Conservation (phyloP, 1,139 yeast genomes). For the Candida labiduridarum region DNA sequence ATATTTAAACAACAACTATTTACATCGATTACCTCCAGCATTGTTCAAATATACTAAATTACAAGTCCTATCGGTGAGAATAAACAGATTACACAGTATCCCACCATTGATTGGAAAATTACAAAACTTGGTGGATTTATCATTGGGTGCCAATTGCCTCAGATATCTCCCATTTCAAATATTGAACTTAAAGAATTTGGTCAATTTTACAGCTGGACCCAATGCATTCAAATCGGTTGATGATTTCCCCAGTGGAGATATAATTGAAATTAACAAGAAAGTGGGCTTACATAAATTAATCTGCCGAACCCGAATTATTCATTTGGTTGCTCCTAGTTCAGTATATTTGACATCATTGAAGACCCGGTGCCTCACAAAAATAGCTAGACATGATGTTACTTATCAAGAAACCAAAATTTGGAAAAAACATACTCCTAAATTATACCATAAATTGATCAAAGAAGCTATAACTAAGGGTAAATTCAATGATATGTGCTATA, state of each 20-base stretch:
- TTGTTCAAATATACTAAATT: constrained; percentile 45
- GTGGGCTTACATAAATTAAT: constrained; percentile 12
- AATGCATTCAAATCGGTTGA: constrained; percentile 40
- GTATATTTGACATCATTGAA: constrained; percentile 27
- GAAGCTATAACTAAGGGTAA: constrained; percentile 44
- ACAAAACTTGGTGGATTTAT: constrained; percentile 37
- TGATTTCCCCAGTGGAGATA: constrained; percentile 21
- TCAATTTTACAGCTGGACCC: constrained; percentile 46
- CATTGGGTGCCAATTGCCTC: constrained; percentile 42
- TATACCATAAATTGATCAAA: constrained; percentile 36
- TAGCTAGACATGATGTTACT: constrained; percentile 46
- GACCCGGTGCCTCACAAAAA: constrained; percentile 34
- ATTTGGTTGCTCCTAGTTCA: constrained; percentile 11
- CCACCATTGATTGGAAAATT: constrained; percentile 41
- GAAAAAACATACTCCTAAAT: constrained; percentile 41
- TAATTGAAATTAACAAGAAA: constrained; percentile 22
- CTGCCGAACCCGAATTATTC: constrained; percentile 29
- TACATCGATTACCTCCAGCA: constrained; percentile 36
- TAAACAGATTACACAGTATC: constrained; percentile 35
- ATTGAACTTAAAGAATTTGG: constrained; percentile 31
- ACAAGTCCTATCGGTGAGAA: constrained; percentile 45
- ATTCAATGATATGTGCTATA: constrained; percentile 38
- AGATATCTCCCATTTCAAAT: constrained; percentile 40
- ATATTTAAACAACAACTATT: constrained; percentile 40
- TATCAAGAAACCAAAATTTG: constrained; percentile 47